Conservation (phyloP, 2,329 filamentous ascomycete genomes). For the Phialemoniopsis sp. region DNA sequence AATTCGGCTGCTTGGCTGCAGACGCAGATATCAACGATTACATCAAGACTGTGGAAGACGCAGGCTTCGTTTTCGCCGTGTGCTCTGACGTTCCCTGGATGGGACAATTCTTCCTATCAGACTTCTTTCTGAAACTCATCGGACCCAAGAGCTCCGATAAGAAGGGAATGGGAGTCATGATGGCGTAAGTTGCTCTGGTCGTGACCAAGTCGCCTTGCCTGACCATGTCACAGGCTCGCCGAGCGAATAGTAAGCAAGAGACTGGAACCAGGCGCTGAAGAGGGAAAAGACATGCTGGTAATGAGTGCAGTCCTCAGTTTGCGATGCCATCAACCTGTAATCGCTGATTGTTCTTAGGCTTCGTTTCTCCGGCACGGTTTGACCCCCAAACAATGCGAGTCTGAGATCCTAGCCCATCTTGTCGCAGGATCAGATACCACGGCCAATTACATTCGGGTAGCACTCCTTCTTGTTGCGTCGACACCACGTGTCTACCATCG, state of each 20-base stretch:
- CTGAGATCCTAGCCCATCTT: conserved; percentile 13
- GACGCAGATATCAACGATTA: conserved; percentile 1
- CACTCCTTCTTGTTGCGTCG: conserved; percentile 1
- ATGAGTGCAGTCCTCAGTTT: no score
- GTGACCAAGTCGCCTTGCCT: background rate
- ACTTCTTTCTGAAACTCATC: background rate
- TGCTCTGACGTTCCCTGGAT: background rate
- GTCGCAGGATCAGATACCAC: conserved; percentile 1
- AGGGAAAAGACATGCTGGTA: conserved; percentile 19
- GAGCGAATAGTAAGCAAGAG: background rate
- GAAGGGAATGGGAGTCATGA: conserved; percentile 1
- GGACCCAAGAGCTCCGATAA: conserved; percentile 1
- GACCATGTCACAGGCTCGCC: background rate
- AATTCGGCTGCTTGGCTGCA: background rate
- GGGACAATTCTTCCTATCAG: background rate
- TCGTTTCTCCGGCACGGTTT: conserved; percentile 16
- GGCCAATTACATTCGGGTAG: background rate
- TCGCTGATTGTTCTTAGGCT: background rate
- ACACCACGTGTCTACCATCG: background rate
- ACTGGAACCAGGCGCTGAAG: conserved; percentile 12
- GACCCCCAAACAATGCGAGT: conserved; percentile 17
- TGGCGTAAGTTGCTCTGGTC: background rate
- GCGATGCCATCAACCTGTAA: no score
- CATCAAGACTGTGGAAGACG: background rate
- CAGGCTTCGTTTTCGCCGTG: background rate